These are phyloP conservation scores for Ophiostoma pallidulum DNA, from an alignment of 2,329 filamentous ascomycete species.

Conservation along the genomic window DNA sequence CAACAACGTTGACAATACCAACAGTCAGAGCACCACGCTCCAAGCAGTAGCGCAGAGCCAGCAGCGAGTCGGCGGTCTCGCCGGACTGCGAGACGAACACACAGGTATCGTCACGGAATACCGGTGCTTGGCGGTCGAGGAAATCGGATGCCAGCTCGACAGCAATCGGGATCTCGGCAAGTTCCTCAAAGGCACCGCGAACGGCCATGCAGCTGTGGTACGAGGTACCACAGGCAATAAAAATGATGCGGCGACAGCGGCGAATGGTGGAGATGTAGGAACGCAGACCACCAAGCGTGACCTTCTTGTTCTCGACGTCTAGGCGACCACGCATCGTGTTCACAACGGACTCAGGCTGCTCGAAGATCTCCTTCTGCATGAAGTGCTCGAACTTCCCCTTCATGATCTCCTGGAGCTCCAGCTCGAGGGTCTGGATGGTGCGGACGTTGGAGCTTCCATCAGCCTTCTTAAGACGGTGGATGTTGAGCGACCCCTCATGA, in stretches of 20 bases:
- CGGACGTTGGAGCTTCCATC: slow-evolving; percentile 95
- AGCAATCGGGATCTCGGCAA: slow-evolving; percentile 94
- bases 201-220: slow-evolving; percentile 99
- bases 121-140: slow-evolving; percentile 88
- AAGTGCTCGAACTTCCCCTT: slow-evolving; percentile 99
- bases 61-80: slow-evolving; percentile 93
- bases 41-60: slow-evolving; percentile 95
- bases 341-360: slow-evolving; percentile 97
- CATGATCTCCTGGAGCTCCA: slow-evolving; percentile 99
- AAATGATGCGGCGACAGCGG: slow-evolving; percentile 93
- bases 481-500: slow-evolving; percentile 97
- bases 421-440: slow-evolving; percentile 95
- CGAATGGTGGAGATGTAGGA: slow-evolving; percentile 96
- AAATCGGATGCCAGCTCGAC: slow-evolving; percentile 98
- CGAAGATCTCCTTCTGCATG: slow-evolving; percentile 99
- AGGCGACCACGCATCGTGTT: slow-evolving; percentile 99
- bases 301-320: slow-evolving; percentile 84
- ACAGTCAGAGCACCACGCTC: slow-evolving; percentile 96
- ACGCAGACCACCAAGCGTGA: slow-evolving; percentile 89
- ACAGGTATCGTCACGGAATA: slow-evolving; percentile 98
- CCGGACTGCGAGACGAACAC: slow-evolving; percentile 98
- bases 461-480: slow-evolving; percentile 94
- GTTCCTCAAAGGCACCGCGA: slow-evolving; percentile 92
- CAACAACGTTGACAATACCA: slow-evolving; percentile 96
- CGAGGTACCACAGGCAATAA: slow-evolving; percentile 96